Evolutionary conservation across 441 rosid genomes (phyloP), one percentile per base, ranked within the genome.

Genomic region (Euphorbia celastroides): DNA sequence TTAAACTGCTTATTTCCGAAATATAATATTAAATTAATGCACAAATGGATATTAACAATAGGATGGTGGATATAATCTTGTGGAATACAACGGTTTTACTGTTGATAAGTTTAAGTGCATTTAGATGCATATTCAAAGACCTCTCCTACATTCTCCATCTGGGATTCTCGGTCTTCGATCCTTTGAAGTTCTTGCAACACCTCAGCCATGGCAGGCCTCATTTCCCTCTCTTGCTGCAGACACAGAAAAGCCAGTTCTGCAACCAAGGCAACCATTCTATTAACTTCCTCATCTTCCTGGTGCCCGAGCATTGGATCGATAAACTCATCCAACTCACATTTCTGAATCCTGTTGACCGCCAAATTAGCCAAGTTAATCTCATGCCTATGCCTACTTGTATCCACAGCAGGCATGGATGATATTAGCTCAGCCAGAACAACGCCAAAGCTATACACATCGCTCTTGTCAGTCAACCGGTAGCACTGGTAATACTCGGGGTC

Each of bases 401-500:
- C 98, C 41, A 92, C 87, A 27, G 95, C 95, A 41, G 89, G 90
- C 86, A 77, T 77, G 2, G 92, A 86, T 0, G 96, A 89, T 64
- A 88, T 65, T 26, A 92, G 88, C 79, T 92, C 90, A n/a, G 76
- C 69, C 31, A 92, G 86, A 28, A 89, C 88, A 26, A 92, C 95
- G 22, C 95, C 95, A 54, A 89, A 92, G 76, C 93, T 86, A 60
- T 86, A 89, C 1, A 92, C 95, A 60, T 92, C 96, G 8, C 95
- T 92, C 75, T 84, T 88, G 7, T 76, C 82, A 0, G 91, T 84
- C 23, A 92, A 79, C 70, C 83, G 94, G 75, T 88, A 89, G 70
- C 80, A 85, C 16, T 75, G 86, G 60, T 81, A 62, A 76, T 89
- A 89, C 36, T 92, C 93, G 0, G 89, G 98, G 30, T 86, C 95